Evolutionary conservation across 441 rosid genomes (phyloP), one percentile per base, ranked within the genome.

Genomic region (Geranium incanum): DNA sequence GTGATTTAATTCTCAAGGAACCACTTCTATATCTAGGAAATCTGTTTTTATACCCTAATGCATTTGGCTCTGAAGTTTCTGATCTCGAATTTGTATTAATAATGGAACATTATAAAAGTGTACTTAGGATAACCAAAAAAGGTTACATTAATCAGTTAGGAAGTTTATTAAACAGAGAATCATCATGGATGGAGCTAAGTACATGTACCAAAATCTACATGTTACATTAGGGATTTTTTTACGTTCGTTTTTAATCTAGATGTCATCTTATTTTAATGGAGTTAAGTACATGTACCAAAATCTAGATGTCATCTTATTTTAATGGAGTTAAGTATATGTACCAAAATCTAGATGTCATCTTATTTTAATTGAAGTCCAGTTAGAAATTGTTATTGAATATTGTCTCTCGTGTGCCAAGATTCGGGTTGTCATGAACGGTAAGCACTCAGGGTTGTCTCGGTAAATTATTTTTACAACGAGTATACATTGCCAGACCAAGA

Each of bases 241-340:
- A 28, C 33, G 3, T 28, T 28, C 33, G 33, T 28, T 28, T 28
- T 28, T 28, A 28, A 28, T 28, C 33, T 28, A 28, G 33, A 28
- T 28, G 33, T 28, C 33, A 28, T 28, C 33, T 28, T 28, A 28
- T 28, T 28, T 28, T 15, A 48, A 59, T 59, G 64, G 28, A 59
- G 64, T 59, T 59, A 12, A 59, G 64, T 19, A 59, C 33, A 59
- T 59, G 33, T 59, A 18, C 12, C 33, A 59, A 19, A 59, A 59
- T 19, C 64, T 21, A 59, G 33, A 59, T 59, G 64, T 8, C 33
- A 18, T 23, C 16, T 23, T 59, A 6, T 28, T 28, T 28, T 15
- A 48, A 59, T 59, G 64, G 28, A 59, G 64, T 59, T 59, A 12
- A 59, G 64, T 6, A 59, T 12, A 59, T 59, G 33, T 59, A 59